These are phyloP conservation scores for Pisolithus microcarpus DNA, from an alignment of 768 basidiomycete genomes.

Conservation along the genomic window DNA sequence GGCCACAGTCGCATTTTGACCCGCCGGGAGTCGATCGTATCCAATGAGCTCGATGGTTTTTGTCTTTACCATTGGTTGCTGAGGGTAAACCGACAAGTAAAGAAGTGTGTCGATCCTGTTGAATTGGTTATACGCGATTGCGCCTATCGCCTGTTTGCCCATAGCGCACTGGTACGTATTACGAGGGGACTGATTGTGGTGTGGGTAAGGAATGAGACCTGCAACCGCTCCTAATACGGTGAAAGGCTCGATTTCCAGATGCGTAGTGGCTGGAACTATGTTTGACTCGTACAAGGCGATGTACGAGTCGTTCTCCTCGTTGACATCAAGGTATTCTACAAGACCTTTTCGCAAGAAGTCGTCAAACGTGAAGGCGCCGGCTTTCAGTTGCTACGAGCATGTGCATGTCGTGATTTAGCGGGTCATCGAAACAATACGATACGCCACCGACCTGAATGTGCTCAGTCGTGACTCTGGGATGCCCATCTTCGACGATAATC, in stretches of 20 bases:
- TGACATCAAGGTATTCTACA: constrained; percentile 97
- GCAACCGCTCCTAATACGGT: constrained; percentile 96
- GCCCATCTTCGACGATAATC: constrained; percentile 88
- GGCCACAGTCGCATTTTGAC: constrained; percentile 96
- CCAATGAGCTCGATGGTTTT: constrained; percentile 96
- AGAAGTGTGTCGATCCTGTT: constrained; percentile 96
- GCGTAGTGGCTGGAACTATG: constrained; percentile 77
- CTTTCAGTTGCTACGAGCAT: constrained; percentile 62
- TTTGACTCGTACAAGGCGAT: constrained; percentile 92
- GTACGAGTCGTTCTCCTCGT: constrained; percentile 97
- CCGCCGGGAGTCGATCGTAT: constrained; percentile 94
- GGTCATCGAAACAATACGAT: not conserved
- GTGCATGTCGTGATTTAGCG: constrained; percentile 5
- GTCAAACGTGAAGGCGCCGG: constrained; percentile 75
- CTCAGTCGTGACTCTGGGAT: constrained; percentile 67
- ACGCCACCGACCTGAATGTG: constrained; percentile 62
- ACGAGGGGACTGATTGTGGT: constrained; percentile 98
- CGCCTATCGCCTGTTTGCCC: constrained; percentile 99
- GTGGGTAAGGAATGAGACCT: constrained; percentile 97
- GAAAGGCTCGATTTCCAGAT: constrained; percentile 98
- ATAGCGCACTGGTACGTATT: constrained; percentile 99
- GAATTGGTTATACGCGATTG: constrained; percentile 96
- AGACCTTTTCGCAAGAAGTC: constrained; percentile 89
- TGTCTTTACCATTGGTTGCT: constrained; percentile 99
- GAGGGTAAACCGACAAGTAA: constrained; percentile 97